Base-by-base conservation (phyloP, 176 grass and related monocot genomes). In the Eragrostis curvula region DNA sequence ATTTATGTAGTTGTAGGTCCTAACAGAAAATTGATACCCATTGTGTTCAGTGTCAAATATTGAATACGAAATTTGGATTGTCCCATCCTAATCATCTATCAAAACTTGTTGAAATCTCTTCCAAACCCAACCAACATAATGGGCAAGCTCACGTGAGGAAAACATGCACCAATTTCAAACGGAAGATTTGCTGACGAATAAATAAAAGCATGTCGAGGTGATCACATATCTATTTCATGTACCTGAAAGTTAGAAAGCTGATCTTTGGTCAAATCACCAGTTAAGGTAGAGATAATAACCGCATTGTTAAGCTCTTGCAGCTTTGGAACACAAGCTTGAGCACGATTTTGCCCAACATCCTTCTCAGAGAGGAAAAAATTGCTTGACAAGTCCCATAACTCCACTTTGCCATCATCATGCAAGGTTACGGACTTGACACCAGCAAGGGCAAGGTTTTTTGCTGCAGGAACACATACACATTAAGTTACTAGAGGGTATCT, bases 221-320 rank as follows among this genome's bases (percentile, higher is more conserved):
- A 75, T 70, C 6, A 82, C 15, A 64, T 2, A 36, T 18, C 2
- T 17, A 80, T 51, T 63, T 20, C 77, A 82, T 57, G 77, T 75
- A 97, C 94, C 91, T 97, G 91, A 73, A 91, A 97, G 52, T 84
- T 82, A 32, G 91, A 91, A 36, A 97, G 91, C 28, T 90, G 89
- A 59, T 91, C 91, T 48, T 91, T 97, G 12, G 80, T 66, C 82
- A 97, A 78, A 81, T 86, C 71, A 75, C 58, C 81, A 63, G 63
- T 88, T 63, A 94, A 49, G 44, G 89, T 84, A 73, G 81, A 88
- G 81, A 97, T 82, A 48, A 88, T 57, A 68, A 94, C 91, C 76
- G 91, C 89, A 92, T 90, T 97, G 66, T 94, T 97, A 49, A 97
- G 87, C 68, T 97, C 91, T 53, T 97, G 94, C 32, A 97, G 79